phyloP scores from a whole-genome alignment of 139 green algal genomes.

The Coccomyxa sp. region DNA sequence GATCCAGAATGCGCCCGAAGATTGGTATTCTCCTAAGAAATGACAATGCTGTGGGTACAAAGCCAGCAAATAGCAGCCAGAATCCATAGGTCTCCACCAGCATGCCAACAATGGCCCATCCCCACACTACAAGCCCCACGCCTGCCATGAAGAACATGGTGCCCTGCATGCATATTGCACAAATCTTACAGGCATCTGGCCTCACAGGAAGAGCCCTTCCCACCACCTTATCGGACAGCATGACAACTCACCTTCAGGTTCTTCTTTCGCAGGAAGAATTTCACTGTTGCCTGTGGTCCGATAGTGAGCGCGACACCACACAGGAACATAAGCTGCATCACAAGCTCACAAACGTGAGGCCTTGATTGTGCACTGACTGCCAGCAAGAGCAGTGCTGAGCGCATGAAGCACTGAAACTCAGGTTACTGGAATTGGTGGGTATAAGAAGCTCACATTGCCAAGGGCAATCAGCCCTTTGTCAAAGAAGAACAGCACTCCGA shows the following conservation, averaged over 20 bases:
- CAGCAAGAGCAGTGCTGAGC: no score
- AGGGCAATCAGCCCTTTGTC: constrained; percentile 93
- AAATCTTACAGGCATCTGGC: background rate
- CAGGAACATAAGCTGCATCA: constrained; percentile 86
- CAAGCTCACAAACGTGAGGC: background rate
- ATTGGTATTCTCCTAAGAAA: constrained; percentile 79
- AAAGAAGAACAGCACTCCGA: constrained; percentile 96
- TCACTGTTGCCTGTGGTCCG: constrained; percentile 68
- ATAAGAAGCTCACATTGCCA: constrained; percentile 78
- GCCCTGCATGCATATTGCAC: background rate
- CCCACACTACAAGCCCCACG: constrained; percentile 75
- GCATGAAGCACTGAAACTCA: no score
- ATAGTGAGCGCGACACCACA: constrained; percentile 88
- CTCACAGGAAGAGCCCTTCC: background rate
- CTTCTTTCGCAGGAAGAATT: constrained; percentile 86
- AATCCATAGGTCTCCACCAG: constrained; percentile 90
- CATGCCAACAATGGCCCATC: constrained; percentile 84
- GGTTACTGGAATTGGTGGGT: no score
- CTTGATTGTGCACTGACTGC: background rate
- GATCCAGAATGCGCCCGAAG: constrained; percentile 70
- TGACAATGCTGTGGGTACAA: constrained; percentile 87
- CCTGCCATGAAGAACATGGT: constrained; percentile 82
- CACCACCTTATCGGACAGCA: background rate
- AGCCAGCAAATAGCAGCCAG: constrained; percentile 90
- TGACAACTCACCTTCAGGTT: constrained; percentile 68